Evolutionary conservation across 202 grass and related monocot genomes (phyloP), one percentile per base, ranked within the genome.

Genomic region (Musa balbisiana): DNA sequence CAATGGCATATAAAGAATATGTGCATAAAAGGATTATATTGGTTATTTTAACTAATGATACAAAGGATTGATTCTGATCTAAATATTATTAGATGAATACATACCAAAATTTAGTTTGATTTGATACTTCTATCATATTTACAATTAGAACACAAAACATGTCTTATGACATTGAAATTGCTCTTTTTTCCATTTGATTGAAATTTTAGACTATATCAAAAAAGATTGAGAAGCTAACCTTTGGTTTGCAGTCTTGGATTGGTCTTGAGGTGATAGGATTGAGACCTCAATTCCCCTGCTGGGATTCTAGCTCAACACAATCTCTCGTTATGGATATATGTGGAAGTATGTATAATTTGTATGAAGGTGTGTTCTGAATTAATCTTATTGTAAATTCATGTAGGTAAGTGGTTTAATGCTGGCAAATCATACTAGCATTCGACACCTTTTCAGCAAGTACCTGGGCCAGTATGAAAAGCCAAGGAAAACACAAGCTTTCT

Each of bases 361-460:
- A 29, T 29, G 27, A 29, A 29, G 27, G 27, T 3, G 3, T 29
- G 27, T 29, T 29, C 27, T 3, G 2, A 29, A 29, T 49, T 58
- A 62, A 43, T 76, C 17, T 63, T 8, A 69, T 33, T 77, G 63
- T 56, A 11, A 29, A 75, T 8, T 79, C 24, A 25, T 86, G 26
- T 78, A 97, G 94, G 94, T 97, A 73, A 97, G 94, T 82, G 94
- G 94, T 53, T 69, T 97, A 73, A 97, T 97, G 93, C 80, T 97
- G 73, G 93, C 90, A 49, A 97, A 97, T 79, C 93, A 97, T 83
- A 97, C 93, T 60, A 97, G 93, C 68, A 97, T 97, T 62, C 88
- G 90, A 8, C 93, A 97, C 77, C 82, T 97, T 71, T 97, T 97
- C 79, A 83, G 87, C 84, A 97, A 93, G 72, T 97, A 88, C 77